Percentiles rank a stretch among this genome's conserved stretches.
Evolutionary conservation across 768 basidiomycete genomes (phyloP).

Genomic region (Calocera cornea): DNA sequence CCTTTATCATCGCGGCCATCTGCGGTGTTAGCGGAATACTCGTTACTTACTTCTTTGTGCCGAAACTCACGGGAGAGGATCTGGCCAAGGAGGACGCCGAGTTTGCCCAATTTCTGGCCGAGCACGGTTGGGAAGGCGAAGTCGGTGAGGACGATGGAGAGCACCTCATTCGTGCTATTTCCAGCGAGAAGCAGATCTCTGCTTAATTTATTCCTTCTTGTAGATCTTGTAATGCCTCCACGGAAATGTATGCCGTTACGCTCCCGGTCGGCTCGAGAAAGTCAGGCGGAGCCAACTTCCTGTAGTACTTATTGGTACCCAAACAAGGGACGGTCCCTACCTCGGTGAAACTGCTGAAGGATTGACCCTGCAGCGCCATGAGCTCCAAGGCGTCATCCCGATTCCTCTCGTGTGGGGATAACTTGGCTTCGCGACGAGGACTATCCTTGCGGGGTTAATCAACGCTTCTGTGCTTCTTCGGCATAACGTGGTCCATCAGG

Average conservation of each 20-base stretch:
- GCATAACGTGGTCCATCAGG: too few relatives aligned
- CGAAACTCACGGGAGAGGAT: conserved; percentile 53
- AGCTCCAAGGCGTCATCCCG: too few relatives aligned
- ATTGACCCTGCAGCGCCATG: too few relatives aligned
- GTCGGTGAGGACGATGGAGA: conserved; percentile 42
- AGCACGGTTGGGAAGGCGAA: conserved; percentile 52
- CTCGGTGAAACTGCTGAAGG: too few relatives aligned
- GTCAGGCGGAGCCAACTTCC: too few relatives aligned
- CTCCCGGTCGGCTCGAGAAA: too few relatives aligned
- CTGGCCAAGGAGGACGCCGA: conserved; percentile 50
- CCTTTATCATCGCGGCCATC: conserved; percentile 55
- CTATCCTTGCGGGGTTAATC: not conserved
- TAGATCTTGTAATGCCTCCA: not conserved
- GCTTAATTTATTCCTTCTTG: not conserved
- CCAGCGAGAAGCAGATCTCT: not conserved
- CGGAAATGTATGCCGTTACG: not conserved
- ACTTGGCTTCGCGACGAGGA: not conserved
- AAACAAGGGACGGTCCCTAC: too few relatives aligned
- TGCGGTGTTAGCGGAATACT: conserved; percentile 50
- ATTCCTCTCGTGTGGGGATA: too few relatives aligned
- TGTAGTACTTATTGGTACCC: too few relatives aligned
- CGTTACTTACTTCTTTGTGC: conserved; percentile 54
- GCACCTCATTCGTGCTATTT: not conserved
- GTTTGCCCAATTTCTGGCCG: conserved; percentile 45
- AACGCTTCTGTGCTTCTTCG: not conserved